A percentile compares a stretch with the other conserved stretches of the same genome.
Evolutionary conservation across 768 basidiomycete genomes (phyloP).

Genomic region (Termitomyces sp.): DNA sequence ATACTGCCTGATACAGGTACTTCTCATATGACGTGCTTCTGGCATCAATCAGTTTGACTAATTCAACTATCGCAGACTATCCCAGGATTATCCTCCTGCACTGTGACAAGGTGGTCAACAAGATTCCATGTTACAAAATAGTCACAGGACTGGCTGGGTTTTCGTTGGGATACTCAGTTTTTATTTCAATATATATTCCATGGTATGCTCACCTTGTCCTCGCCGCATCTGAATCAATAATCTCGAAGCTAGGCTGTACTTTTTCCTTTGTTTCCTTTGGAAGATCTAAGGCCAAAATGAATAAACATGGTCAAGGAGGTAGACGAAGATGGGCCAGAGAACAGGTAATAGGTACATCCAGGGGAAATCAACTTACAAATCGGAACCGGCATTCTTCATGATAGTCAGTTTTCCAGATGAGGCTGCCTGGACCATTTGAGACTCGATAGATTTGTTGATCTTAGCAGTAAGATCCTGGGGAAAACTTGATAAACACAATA

Average conservation of each 20-base stretch:
- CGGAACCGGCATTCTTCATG: constrained; percentile 65
- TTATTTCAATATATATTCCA: background rate
- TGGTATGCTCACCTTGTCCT: background rate
- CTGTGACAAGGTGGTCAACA: background rate
- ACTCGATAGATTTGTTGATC: constrained; percentile 88
- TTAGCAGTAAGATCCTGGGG: constrained; percentile 77
- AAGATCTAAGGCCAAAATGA: constrained; percentile 5
- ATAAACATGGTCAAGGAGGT: background rate
- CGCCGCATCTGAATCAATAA: background rate
- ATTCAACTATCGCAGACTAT: background rate
- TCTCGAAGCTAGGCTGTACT: constrained; percentile 8
- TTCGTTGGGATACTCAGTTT: background rate
- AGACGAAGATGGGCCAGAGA: background rate
- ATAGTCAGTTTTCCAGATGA: constrained; percentile 88
- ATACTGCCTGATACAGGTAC: background rate
- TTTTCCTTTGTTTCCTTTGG: constrained; percentile 18
- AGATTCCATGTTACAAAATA: background rate
- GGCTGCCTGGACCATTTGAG: constrained; percentile 85
- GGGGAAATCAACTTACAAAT: constrained; percentile 26
- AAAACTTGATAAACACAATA: background rate
- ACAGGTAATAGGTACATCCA: background rate
- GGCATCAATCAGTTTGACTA: background rate
- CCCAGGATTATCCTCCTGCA: background rate
- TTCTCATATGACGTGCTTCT: background rate
- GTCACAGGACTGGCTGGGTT: background rate